Evolutionary conservation across 768 basidiomycete genomes (phyloP), one percentile per base, ranked within the genome.

Genomic region (Russula sp.): DNA sequence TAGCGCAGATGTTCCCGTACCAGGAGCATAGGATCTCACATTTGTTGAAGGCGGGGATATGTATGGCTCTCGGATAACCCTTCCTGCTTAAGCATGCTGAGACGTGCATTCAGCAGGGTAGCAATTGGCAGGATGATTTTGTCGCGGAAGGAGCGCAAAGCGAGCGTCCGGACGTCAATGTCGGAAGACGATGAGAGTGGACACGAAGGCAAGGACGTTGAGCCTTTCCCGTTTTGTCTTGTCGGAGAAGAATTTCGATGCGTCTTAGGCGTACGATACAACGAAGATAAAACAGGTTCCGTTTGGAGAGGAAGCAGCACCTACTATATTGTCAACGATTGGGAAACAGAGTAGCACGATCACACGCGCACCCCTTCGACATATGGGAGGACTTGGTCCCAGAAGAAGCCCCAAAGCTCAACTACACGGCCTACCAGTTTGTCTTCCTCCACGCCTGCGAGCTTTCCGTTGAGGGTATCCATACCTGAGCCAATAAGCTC

Each of bases 391-490:
- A 94, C 86, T 64, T 90, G 86, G 68, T 89, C 89, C 88, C 91
- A 96, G 75, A 97, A 97, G 78, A 96, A 95, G 14, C 81, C 83
- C 94, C 94, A 98, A 18, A 90, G 80, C 68, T 95, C 93, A 2
- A 94, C 89, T 18, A 96, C 80, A 34, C 91, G 80, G 5, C 78
- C 77, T 6, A 95, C 76, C 16, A 98, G 78, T 70, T 87, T 84
- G 44, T 88, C 86, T 48, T 95, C 94, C 32, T 93, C 88, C 9
- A 89, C 76, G 4, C 82, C 85, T 35, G 80, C 77, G 6, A 98
- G 78, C 69, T 91, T 94, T 0, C 92, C 85, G 68, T 91, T 94
- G 31, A 98, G 79, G 2, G 94, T 98, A 56, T 94, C 83, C 92
- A 96, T 98, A 11, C 94, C 94, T 2, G 85, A 81, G 1, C 84